These are phyloP conservation scores for Microdochium trichocladiopsis DNA, from an alignment of 2,329 filamentous ascomycete species.

Conservation along the genomic window DNA sequence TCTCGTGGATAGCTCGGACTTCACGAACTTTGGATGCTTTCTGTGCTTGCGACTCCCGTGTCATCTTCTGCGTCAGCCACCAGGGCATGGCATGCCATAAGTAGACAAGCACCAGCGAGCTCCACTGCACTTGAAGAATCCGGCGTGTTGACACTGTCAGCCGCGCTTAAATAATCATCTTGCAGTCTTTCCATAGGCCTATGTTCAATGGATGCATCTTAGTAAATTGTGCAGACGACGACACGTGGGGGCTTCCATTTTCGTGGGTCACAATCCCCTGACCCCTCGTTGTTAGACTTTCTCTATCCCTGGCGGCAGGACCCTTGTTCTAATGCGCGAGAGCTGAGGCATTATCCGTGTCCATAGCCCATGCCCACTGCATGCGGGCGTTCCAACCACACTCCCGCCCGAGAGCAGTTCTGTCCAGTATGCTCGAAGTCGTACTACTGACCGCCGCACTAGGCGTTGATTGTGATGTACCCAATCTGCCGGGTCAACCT, in stretches of 20 bases:
- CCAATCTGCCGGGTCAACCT: not conserved
- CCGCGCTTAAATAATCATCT: not conserved
- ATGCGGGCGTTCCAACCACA: not conserved
- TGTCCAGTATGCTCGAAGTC: not conserved
- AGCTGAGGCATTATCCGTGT: not conserved
- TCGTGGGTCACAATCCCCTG: not conserved
- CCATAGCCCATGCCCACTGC: not conserved
- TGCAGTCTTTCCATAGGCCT: not conserved
- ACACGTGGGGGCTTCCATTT: not conserved
- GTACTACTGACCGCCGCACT: not conserved
- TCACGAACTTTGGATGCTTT: not conserved
- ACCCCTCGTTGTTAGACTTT: not conserved
- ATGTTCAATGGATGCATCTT: not conserved
- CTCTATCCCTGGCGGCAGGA: not conserved
- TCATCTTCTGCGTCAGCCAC: not conserved
- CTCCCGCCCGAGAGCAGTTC: not conserved
- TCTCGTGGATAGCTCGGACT: not conserved
- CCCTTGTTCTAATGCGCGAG: not conserved
- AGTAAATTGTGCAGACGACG: not conserved
- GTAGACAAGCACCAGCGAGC: not conserved
- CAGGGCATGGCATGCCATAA: not conserved
- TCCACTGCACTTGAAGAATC: not conserved
- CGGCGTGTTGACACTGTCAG: not conserved
- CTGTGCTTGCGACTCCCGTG: not conserved
- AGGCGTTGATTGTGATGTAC: not conserved